Evolutionary conservation across 1,139 yeast species (phyloP).

Genomic region (Yamadazyma songkhlaensis): DNA sequence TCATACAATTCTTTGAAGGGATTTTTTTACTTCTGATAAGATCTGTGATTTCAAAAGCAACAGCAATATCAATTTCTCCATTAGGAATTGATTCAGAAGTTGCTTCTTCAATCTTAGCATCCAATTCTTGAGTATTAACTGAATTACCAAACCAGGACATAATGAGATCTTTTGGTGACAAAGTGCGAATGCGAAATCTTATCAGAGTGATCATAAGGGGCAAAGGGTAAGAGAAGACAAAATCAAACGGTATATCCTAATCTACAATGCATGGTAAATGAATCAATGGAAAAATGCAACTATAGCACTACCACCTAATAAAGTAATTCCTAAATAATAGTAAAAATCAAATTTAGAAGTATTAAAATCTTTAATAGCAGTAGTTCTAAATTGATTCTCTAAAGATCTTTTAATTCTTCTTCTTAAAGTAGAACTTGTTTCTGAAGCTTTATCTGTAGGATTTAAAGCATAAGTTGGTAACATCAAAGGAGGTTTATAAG

Average conservation of each 20-base stretch:
- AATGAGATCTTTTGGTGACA: not conserved
- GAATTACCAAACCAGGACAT: slow-evolving; percentile 66
- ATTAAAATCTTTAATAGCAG: slow-evolving; percentile 53
- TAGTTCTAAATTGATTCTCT: slow-evolving; percentile 78
- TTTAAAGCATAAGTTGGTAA: slow-evolving; percentile 88
- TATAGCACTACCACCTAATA: slow-evolving; percentile 25
- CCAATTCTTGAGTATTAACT: slow-evolving; percentile 50
- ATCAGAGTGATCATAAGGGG: not conserved
- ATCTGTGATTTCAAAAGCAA: slow-evolving; percentile 87
- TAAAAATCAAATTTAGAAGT: slow-evolving; percentile 43
- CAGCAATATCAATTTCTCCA: slow-evolving; percentile 81
- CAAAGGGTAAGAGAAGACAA: too few relatives aligned
- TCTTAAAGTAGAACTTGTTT: slow-evolving; percentile 39
- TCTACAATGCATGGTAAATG: too few relatives aligned
- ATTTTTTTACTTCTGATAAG: slow-evolving; percentile 78
- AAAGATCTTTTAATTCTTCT: slow-evolving; percentile 62
- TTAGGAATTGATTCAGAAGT: slow-evolving; percentile 88
- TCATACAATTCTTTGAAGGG: slow-evolving; percentile 82
- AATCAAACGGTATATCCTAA: too few relatives aligned
- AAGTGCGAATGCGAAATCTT: too few relatives aligned
- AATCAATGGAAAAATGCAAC: slow-evolving; percentile 14
- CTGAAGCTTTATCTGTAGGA: slow-evolving; percentile 60
- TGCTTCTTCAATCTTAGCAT: slow-evolving; percentile 67
- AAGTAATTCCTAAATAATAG: slow-evolving; percentile 43
- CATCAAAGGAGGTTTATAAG: slow-evolving; percentile 94